Evolutionary conservation across 352 stramenopile species (phyloP).

Genomic region (Labyrinthula sp.): DNA sequence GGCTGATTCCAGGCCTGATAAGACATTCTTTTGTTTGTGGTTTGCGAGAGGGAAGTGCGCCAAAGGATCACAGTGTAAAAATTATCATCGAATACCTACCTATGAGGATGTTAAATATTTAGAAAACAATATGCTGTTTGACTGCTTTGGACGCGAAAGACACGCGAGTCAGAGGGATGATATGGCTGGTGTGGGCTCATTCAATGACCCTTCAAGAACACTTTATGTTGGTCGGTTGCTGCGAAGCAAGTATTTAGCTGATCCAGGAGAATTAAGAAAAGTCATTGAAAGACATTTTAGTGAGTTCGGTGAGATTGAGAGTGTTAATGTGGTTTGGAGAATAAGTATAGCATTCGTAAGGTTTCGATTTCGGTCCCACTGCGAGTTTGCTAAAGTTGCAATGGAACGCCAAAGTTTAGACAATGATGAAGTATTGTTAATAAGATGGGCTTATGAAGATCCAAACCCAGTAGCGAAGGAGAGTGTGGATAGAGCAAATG

Average conservation of each 20-base stretch:
- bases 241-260: slow-evolving; percentile 35
- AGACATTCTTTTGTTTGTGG: slow-evolving; percentile 63
- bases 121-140: slow-evolving; percentile 43
- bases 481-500: slow-evolving; percentile 52
- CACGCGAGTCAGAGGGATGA: slow-evolving; percentile 68
- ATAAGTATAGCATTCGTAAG: slow-evolving; percentile 66
- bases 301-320: slow-evolving; percentile 74
- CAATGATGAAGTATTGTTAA: slow-evolving; percentile 60
- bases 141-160: slow-evolving; percentile 68
- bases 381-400: slow-evolving; percentile 46
- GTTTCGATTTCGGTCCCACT: slow-evolving; percentile 38
- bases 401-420: slow-evolving; percentile 67
- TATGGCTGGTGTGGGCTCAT: slow-evolving; percentile 68
- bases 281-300: slow-evolving; percentile 58
- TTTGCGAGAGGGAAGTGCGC: slow-evolving; percentile 70
- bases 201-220: slow-evolving; percentile 63
- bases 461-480: slow-evolving; percentile 71
- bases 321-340: slow-evolving; percentile 70
- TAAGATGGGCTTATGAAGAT: slow-evolving; percentile 72
- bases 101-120: slow-evolving; percentile 30
- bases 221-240: slow-evolving; percentile 65
- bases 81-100: slow-evolving; percentile 60
- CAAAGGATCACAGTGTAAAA: slow-evolving; percentile 59
- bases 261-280: slow-evolving; percentile 42
- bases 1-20: slow-evolving; percentile 53